Evolutionary conservation across 371 early-diverging fungal species (phyloP).

Genomic region (Catenaria anguillulae): DNA sequence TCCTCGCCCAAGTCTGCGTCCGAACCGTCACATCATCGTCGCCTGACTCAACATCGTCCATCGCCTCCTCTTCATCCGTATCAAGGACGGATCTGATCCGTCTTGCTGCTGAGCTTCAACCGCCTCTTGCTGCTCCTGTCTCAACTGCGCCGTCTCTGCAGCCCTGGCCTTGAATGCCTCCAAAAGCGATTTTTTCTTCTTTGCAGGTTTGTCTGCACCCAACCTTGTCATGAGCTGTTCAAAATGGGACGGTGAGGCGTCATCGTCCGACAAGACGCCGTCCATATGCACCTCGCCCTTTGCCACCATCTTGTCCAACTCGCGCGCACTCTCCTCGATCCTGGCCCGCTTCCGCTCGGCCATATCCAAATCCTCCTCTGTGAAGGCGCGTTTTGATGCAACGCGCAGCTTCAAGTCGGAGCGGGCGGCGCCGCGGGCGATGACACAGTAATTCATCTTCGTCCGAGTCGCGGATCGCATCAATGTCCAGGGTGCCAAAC

Average conservation of each 20-base stretch:
- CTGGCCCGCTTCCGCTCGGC: background rate
- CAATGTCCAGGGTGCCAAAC: background rate
- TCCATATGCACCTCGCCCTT: background rate
- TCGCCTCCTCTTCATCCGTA: background rate
- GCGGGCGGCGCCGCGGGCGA: no score
- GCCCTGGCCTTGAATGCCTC: background rate
- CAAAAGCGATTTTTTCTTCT: background rate
- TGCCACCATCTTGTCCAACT: background rate
- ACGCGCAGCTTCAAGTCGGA: background rate
- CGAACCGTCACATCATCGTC: no score
- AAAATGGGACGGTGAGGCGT: background rate
- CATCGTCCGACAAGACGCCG: background rate
- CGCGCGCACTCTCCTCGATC: background rate
- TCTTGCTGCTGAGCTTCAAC: background rate
- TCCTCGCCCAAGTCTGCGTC: no score
- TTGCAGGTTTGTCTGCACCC: background rate
- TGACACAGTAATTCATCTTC: no score
- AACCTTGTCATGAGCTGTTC: background rate
- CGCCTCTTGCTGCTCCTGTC: no score
- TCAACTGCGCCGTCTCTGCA: no score
- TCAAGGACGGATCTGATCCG: no score
- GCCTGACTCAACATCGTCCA: background rate
- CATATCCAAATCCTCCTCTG: conserved; percentile 1
- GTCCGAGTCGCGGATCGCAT: background rate
- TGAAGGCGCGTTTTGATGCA: background rate